Conservation (phyloP, 768 basidiomycete species). For the Tricholoma sp. region DNA sequence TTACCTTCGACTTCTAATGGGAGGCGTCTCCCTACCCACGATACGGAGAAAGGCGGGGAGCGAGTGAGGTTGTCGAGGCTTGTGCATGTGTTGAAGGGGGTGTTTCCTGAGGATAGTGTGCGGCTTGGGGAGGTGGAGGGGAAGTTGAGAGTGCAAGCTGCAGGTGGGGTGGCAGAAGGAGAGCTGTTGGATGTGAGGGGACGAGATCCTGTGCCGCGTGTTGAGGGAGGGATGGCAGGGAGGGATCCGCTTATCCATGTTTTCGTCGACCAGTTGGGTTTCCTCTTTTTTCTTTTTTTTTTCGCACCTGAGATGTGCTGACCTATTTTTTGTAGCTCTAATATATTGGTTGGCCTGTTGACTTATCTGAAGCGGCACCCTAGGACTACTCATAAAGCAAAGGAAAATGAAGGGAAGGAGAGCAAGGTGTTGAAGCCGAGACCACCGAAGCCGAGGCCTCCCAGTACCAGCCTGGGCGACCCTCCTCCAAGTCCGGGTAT, state of each 20-base stretch:
- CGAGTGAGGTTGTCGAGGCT: conserved; percentile 1
- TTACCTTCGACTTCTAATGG: too few relatives aligned
- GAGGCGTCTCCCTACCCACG: too few relatives aligned
- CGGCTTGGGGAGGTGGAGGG: conserved; percentile 9
- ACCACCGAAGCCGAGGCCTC: conserved; percentile 2
- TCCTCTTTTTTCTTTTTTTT: conserved; percentile 3
- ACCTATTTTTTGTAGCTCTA: conserved; percentile 50
- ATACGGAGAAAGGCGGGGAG: not conserved
- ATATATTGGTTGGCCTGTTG: conserved; percentile 83
- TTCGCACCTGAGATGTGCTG: not conserved
- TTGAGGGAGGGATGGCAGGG: conserved; percentile 23
- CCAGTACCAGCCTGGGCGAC: not conserved
- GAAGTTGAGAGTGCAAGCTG: conserved; percentile 5
- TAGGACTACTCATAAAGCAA: conserved; percentile 13
- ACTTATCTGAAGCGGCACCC: conserved; percentile 57
- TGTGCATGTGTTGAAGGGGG: conserved; percentile 1
- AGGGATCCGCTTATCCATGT: conserved; percentile 35
- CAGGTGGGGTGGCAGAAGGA: conserved; percentile 11
- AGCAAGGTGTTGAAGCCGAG: not conserved
- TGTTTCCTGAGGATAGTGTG: conserved; percentile 8
- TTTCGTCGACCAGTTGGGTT: conserved; percentile 58
- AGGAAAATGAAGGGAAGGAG: not conserved
- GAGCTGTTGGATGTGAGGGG: not conserved
- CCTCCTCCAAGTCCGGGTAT: too few relatives aligned
- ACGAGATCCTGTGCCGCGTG: conserved; percentile 11